phyloP scores from a whole-genome alignment of 1,139 yeast genomes.

The Diutina sp. region DNA sequence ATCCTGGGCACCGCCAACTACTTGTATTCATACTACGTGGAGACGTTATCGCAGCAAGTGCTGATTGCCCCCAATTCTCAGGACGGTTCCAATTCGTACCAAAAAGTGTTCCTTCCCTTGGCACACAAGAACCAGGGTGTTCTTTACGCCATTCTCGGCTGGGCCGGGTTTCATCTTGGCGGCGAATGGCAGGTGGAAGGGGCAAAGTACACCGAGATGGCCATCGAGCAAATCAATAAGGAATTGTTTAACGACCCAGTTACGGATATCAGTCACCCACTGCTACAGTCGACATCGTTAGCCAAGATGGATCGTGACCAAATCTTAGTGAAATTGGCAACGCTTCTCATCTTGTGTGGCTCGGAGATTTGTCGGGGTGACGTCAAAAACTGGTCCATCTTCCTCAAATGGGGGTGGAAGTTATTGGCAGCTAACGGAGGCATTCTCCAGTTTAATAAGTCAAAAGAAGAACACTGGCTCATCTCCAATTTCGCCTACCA shows the following conservation, averaged over 20 bases:
- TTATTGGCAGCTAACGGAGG: conserved; percentile 49
- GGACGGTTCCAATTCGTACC: conserved; percentile 50
- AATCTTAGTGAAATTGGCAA: conserved; percentile 40
- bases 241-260: background rate
- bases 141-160: conserved; percentile 56
- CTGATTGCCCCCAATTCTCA: conserved; percentile 49
- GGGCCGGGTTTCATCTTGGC: conserved; percentile 63
- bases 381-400: conserved; percentile 54
- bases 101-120: conserved; percentile 65
- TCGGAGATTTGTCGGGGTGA: conserved; percentile 72
- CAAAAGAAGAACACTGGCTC: conserved; percentile 58
- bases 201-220: conserved; percentile 29
- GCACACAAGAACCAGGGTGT: conserved; percentile 61
- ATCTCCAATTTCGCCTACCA: conserved; percentile 77
- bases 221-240: conserved; percentile 29
- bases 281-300: background rate
- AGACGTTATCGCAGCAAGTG: conserved; percentile 42
- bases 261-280: background rate
- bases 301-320: conserved; percentile 4
- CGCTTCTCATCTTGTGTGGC: conserved; percentile 52
- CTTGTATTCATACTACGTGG: conserved; percentile 55
- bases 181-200: conserved; percentile 33
- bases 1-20: conserved; percentile 9
- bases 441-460: conserved; percentile 35
- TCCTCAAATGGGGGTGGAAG: conserved; percentile 49